These are phyloP conservation scores for Spergularia marina DNA, from an alignment of 148 eudicot species.

Conservation along the genomic window DNA sequence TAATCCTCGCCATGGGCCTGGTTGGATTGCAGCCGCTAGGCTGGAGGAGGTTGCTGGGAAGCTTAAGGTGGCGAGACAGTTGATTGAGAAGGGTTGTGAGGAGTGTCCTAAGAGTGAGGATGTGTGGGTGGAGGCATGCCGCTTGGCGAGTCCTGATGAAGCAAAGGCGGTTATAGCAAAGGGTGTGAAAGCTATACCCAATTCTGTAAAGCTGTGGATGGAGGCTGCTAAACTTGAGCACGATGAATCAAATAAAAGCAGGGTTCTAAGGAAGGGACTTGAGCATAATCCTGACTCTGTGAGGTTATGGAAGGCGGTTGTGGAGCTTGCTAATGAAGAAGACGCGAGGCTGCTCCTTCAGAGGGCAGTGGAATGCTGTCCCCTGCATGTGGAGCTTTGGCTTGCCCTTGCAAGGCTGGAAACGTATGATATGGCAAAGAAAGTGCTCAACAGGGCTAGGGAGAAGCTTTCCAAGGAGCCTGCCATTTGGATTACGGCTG, in stretches of 20 bases:
- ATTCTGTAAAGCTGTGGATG: conserved; percentile 93
- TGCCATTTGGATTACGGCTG: conserved; percentile 93
- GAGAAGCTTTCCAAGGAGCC: conserved; percentile 89
- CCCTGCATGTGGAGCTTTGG: conserved; percentile 90
- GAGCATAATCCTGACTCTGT: conserved; percentile 91
- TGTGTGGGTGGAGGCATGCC: conserved; percentile 91
- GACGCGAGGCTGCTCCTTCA: conserved; percentile 73
- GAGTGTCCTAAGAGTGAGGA: conserved; percentile 95
- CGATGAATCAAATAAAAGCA: conserved; percentile 66
- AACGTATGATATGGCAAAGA: conserved; percentile 84
- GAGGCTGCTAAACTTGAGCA: conserved; percentile 86
- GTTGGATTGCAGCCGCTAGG: conserved; percentile 98
- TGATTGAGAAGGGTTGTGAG: conserved; percentile 79
- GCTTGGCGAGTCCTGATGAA: conserved; percentile 66
- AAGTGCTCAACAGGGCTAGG: conserved; percentile 84
- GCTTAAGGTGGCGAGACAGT: conserved; percentile 65
- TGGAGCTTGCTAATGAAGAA: conserved; percentile 91
- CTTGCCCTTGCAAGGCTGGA: conserved; percentile 91
- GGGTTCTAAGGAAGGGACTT: conserved; percentile 88
- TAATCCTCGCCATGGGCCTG: conserved; percentile 91
- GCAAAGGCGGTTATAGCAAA: conserved; percentile 92
- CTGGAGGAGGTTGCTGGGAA: conserved; percentile 96
- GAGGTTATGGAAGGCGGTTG: conserved; percentile 93
- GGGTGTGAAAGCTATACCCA: conserved; percentile 82
- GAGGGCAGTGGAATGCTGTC: conserved; percentile 94